Base-by-base conservation (phyloP, 2,329 filamentous ascomycete genomes). In the Xylaria multiplex region DNA sequence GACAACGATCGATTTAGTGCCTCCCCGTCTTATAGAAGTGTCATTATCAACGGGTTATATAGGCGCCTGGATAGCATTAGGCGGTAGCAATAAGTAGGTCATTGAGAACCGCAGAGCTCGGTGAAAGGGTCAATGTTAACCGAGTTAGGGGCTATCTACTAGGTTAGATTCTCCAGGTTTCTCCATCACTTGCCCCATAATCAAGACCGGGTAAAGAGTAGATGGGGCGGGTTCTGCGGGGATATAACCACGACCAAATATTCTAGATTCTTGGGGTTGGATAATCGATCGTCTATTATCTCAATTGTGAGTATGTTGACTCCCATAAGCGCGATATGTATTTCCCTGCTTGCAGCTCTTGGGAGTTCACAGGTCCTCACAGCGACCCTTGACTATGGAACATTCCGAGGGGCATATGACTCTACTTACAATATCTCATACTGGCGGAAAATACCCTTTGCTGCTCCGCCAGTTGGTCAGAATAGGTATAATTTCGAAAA, bases 401-500 rank as follows among this genome's bases (percentile, higher is more conserved):
- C 78, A 19, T 87, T 88, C 67, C 78, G 81, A 69, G 86, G 86
- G 19, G 81, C 82, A 52, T 85, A 85, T 69, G 82, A 82, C 19
- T 67, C 77, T 8, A 70, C 74, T 2, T 88, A 88, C 71, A 87
- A 88, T 71, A 82, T 88, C 48, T 84, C 82, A 30, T 86, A 88
- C 76, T 89, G 82, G 77, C 84, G 83, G 67, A 88, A 85, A 70
- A 88, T 90, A 55, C 87, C 87, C 16, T 90, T 85, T 70, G 87
- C 84, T 5, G 84, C 86, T 13, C 85, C 88, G 1, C 87, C 88
- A 14, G 77, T 81, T 13, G 86, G 86, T 1, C 72, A 81, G 53
- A 88, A 89, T 71, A 72, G 72, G 72, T 70, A 62, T 50, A 27
- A 8, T 42, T 27, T 24, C 46, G 22, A 2, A 16, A 8, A 27